Base-by-base conservation (phyloP, 805 yeast species). In the Ogataea angusta region DNA sequence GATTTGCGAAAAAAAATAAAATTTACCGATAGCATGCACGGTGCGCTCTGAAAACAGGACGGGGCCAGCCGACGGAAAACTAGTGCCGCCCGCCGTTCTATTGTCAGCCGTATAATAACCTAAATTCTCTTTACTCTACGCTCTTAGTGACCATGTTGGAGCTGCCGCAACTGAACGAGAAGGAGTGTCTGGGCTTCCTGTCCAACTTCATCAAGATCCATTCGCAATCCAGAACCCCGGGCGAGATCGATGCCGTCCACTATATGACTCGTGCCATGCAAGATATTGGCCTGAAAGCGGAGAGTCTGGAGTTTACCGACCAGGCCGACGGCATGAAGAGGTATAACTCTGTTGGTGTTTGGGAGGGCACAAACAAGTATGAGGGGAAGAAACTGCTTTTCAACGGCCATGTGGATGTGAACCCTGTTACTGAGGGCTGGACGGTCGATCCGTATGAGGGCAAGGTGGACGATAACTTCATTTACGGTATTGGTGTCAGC, bases 351-450 rank as follows among this genome's bases (percentile, higher is more conserved):
- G 52, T 59, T 15, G 63, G 63, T 5, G 52, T 53, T 9, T 59
- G 63, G 63, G 43, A 49, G 32, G 63, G 62, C 10, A 52, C 59
- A 4, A 53, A 47, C 9, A 48, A 49, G 32, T 38, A 30, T 10
- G 26, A 26, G 3, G 47, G 51, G 10, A 56, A 49, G 33, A 54
- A 50, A 21, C 48, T 59, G 21, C 50, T 59, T 4, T 59, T 59
- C 52, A 59, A 59, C 34, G 63, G 63, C 17, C 63, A 59, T 46
- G 63, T 59, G 7, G 63, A 59, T 42, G 60, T 55, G 26, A 59
- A 59, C 36, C 63, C 63, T 12, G 59, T 57, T 10, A 51, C 56
- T 9, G 63, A 59, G 36, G 63, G 62, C 10, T 59, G 62, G 63
- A 59, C 63, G 9, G 58, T 59, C 10, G 62, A 59, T 32, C 63